A percentile compares a stretch with the other conserved stretches of the same genome.
phyloP scores from a whole-genome alignment of 345 rosid species.

The Populus euphratica region DNA sequence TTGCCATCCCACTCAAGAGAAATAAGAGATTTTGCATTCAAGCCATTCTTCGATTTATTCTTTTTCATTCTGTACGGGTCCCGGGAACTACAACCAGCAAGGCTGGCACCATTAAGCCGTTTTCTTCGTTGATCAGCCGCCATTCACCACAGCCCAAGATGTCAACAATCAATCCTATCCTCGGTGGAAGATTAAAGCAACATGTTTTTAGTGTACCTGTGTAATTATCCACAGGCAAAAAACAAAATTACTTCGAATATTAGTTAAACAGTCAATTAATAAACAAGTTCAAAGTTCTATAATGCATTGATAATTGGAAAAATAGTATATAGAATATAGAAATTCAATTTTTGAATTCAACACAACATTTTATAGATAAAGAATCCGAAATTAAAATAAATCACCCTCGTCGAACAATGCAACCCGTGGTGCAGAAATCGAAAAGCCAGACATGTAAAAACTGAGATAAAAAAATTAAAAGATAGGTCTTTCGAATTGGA shows the following conservation, averaged over 20 bases:
- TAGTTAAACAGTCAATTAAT: not conserved
- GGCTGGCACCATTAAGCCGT: conserved; percentile 57
- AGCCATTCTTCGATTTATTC: conserved; percentile 45
- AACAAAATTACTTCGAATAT: not conserved
- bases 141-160: conserved; percentile 39
- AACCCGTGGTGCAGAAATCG: not conserved
- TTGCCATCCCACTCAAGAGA: conserved; percentile 82
- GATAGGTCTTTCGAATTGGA: not conserved
- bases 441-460: not conserved
- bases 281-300: not conserved
- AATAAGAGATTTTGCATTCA: conserved; percentile 57
- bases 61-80: conserved; percentile 64
- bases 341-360: not conserved
- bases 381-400: not conserved
- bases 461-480: not conserved
- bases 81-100: conserved; percentile 46
- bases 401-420: not conserved
- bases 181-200: conserved; percentile 11
- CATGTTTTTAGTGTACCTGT: not conserved
- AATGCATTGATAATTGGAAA: not conserved
- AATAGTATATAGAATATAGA: not conserved
- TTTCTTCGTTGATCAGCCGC: conserved; percentile 85
- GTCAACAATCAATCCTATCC: conserved; percentile 18
- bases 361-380: not conserved
- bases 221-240: not conserved